phyloP scores from a whole-genome alignment of 306 rosid species.

The Abrus pulchellus region DNA sequence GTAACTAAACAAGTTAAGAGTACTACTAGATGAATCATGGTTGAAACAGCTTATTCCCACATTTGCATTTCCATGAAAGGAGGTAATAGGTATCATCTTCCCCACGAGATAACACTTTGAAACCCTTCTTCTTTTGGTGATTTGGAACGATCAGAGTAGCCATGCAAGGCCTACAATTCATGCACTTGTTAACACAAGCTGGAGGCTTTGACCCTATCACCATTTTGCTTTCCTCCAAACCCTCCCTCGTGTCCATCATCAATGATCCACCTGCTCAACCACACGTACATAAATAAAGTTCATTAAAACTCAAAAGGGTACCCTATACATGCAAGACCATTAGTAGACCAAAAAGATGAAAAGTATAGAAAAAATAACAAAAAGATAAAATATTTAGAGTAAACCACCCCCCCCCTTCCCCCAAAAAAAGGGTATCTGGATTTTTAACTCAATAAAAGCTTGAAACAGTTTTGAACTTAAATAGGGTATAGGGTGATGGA shows the following conservation, averaged over 20 bases:
- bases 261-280: slow-evolving; percentile 48
- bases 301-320: neutral
- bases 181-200: slow-evolving; percentile 75
- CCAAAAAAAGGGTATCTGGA: neutral
- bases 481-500: slow-evolving; percentile 22
- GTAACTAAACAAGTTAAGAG: no score
- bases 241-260: slow-evolving; percentile 22
- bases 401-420: no score
- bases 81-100: slow-evolving; percentile 79
- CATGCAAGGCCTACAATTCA: slow-evolving; percentile 83
- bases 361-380: neutral
- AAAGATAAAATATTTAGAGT: neutral
- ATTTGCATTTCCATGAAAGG: slow-evolving; percentile 90
- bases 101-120: slow-evolving; percentile 49
- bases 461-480: slow-evolving; percentile 20
- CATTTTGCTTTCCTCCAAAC: slow-evolving; percentile 48
- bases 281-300: neutral
- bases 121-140: slow-evolving; percentile 52
- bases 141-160: slow-evolving; percentile 78
- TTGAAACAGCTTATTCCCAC: slow-evolving; percentile 78
- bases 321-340: neutral
- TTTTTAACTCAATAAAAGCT: slow-evolving; percentile 9
- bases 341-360: neutral
- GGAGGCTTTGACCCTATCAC: slow-evolving; percentile 95
- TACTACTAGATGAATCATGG: slow-evolving; percentile 54